Percentiles rank a stretch among this genome's conserved stretches.
phyloP scores from a whole-genome alignment of 768 basidiomycete genomes.

The Mycena metata region DNA sequence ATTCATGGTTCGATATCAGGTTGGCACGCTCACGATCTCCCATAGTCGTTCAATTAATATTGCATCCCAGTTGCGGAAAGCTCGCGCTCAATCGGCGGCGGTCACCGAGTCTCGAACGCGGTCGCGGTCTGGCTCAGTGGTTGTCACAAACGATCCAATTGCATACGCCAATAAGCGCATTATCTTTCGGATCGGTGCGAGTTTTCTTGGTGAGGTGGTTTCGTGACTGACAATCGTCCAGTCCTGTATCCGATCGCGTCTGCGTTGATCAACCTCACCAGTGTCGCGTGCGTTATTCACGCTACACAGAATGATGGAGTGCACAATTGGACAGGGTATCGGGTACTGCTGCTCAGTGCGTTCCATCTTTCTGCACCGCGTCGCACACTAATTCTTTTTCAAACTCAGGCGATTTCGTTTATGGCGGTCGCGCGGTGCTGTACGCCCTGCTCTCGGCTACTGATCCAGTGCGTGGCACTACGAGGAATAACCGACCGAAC shows the following conservation, averaged over 20 bases:
- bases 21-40: slow-evolving; percentile 17
- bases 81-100: background rate
- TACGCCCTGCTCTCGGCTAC: slow-evolving; percentile 32
- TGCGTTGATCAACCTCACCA: slow-evolving; percentile 33
- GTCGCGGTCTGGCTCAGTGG: slow-evolving; percentile 5
- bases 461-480: slow-evolving; percentile 28
- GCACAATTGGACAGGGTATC: slow-evolving; percentile 35
- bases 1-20: slow-evolving; percentile 40
- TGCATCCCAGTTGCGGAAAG: background rate
- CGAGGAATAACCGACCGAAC: background rate
- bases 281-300: slow-evolving; percentile 36
- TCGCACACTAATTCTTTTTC: background rate
- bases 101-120: slow-evolving; percentile 4
- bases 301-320: slow-evolving; percentile 34
- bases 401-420: slow-evolving; percentile 26
- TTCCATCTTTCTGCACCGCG: background rate
- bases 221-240: background rate
- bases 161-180: slow-evolving; percentile 25
- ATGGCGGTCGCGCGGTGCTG: slow-evolving; percentile 34
- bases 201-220: background rate
- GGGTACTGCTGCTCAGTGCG: slow-evolving; percentile 20
- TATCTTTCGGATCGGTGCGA: slow-evolving; percentile 38
- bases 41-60: background rate
- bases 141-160: slow-evolving; percentile 3
- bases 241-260: slow-evolving; percentile 36